Percentiles rank a stretch among this genome's conserved stretches.
Conservation (phyloP, 176 grass and related monocot species). For the Musa itinerans region DNA sequence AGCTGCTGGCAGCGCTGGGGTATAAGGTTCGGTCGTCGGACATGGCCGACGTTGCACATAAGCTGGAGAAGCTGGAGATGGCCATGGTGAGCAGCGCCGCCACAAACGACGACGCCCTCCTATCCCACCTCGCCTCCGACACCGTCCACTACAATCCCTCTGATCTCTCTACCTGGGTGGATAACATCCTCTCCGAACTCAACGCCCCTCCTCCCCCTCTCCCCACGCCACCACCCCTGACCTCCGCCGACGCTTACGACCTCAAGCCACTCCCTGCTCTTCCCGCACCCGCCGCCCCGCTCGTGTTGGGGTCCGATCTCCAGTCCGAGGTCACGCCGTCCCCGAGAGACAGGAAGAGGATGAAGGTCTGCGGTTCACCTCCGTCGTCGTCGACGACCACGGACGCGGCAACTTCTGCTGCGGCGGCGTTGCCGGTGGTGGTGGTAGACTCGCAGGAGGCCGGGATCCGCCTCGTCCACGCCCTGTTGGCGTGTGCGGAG, state of each 20-base stretch:
- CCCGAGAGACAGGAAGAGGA: slow-evolving; percentile 7
- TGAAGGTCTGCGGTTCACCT: neutral
- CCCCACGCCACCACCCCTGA: neutral
- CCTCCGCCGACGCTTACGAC: neutral
- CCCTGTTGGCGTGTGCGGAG: slow-evolving; percentile 5
- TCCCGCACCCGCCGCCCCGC: neutral
- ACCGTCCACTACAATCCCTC: slow-evolving; percentile 18
- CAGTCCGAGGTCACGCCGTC: slow-evolving; percentile 7
- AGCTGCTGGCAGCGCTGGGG: slow-evolving; percentile 76
- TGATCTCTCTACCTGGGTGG: slow-evolving; percentile 2
- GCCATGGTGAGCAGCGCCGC: slow-evolving; percentile 44
- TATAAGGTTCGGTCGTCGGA: slow-evolving; percentile 94
- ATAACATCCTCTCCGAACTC: slow-evolving; percentile 13
- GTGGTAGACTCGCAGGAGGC: slow-evolving; percentile 13
- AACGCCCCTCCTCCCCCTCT: slow-evolving; percentile 6
- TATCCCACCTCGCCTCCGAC: neutral
- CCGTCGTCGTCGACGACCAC: slow-evolving; percentile 4
- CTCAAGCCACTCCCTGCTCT: slow-evolving; percentile 5
- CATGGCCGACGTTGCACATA: slow-evolving; percentile 94
- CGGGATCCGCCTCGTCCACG: slow-evolving; percentile 13
- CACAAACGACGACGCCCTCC: slow-evolving; percentile 24
- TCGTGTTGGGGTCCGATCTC: neutral
- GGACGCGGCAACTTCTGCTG: neutral
- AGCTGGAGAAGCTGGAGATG: slow-evolving; percentile 99
- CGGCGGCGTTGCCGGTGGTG: neutral